These are phyloP conservation scores for Fusarium poae DNA, from an alignment of 2,329 filamentous ascomycete genomes.

Conservation along the genomic window DNA sequence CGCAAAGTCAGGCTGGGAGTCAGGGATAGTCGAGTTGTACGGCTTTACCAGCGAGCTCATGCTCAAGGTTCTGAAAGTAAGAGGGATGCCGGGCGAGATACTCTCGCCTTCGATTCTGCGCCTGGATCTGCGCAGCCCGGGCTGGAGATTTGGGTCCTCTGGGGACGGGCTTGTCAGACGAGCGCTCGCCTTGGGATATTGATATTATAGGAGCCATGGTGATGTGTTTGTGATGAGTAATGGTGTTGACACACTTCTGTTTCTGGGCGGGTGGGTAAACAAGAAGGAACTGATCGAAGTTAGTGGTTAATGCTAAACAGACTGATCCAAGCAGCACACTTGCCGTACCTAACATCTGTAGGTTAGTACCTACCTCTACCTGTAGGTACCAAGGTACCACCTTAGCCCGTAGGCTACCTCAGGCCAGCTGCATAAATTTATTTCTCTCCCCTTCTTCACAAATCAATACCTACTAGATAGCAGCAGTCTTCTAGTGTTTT, in stretches of 20 bases:
- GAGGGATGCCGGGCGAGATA: slow-evolving; percentile 79
- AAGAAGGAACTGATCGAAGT: background rate
- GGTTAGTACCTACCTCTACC: too few relatives aligned
- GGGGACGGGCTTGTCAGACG: slow-evolving; percentile 57
- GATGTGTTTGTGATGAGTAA: background rate
- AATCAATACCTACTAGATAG: too few relatives aligned
- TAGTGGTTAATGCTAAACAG: slow-evolving; percentile 1
- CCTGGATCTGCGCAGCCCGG: slow-evolving; percentile 62
- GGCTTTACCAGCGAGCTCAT: slow-evolving; percentile 65
- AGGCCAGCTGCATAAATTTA: too few relatives aligned
- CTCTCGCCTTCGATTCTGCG: slow-evolving; percentile 82
- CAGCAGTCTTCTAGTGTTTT: background rate
- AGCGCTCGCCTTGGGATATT: slow-evolving; percentile 10
- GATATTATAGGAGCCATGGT: slow-evolving; percentile 37
- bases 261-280: background rate
- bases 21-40: background rate
- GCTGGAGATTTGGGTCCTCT: slow-evolving; percentile 59
- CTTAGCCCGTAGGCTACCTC: background rate
- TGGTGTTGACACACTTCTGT: background rate
- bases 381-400: too few relatives aligned
- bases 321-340: background rate
- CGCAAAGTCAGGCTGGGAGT: slow-evolving; percentile 20
- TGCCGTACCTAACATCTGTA: too few relatives aligned
- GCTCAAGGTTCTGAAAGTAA: slow-evolving; percentile 73
- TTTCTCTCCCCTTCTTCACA: background rate